Percentiles rank a stretch among this genome's conserved stretches.
Evolutionary conservation across 2,329 filamentous ascomycete genomes (phyloP).

Genomic region (Penicillium sp.): DNA sequence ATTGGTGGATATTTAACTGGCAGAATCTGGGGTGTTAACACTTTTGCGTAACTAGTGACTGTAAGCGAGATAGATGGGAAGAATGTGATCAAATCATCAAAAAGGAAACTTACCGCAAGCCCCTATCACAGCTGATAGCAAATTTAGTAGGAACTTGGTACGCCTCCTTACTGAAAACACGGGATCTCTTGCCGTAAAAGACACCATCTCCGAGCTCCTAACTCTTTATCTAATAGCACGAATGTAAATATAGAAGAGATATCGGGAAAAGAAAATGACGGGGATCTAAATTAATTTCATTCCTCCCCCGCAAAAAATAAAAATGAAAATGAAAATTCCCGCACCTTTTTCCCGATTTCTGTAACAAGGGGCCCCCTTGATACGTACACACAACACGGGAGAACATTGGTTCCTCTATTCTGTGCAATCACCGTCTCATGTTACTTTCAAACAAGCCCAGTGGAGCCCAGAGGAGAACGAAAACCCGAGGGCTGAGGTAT

Average conservation of each 20-base stretch:
- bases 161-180: constrained; percentile 13
- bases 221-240: neutral
- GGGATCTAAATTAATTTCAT: neutral
- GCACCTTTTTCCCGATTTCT: neutral
- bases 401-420: neutral
- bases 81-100: neutral
- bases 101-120: neutral
- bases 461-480: neutral
- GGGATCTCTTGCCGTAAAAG: constrained; percentile 8
- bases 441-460: constrained; percentile 1
- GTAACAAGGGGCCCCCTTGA: neutral
- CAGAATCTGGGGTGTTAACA: too few relatives aligned
- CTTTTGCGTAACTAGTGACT: too few relatives aligned
- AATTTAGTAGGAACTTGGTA: neutral
- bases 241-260: neutral
- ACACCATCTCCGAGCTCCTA: constrained; percentile 9
- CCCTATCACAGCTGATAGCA: constrained; percentile 1
- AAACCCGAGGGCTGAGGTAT: neutral
- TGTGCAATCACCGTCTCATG: constrained; percentile 3
- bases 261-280: neutral
- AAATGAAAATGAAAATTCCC: neutral
- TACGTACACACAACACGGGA: neutral
- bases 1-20: too few relatives aligned
- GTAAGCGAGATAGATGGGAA: neutral
- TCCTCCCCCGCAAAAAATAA: neutral